A percentile compares a stretch with the other conserved stretches of the same genome.
Evolutionary conservation across 2,329 filamentous ascomycete genomes (phyloP).

Genomic region (Colletotrichum magnum): DNA sequence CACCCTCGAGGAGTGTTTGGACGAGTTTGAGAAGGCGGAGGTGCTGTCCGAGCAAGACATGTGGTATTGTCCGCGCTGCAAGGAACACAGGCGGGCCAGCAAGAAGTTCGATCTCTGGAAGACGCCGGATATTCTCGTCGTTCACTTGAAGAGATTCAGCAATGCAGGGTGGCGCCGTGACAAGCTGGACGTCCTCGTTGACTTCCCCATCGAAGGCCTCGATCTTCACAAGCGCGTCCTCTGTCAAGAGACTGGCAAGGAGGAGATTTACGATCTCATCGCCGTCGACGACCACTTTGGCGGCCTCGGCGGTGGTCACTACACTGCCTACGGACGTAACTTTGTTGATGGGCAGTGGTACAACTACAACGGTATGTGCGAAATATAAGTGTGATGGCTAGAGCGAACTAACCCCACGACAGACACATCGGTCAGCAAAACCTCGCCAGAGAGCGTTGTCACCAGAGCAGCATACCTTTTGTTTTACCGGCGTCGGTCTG

Average conservation of each 20-base stretch:
- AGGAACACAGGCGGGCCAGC: slow-evolving; percentile 90
- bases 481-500: slow-evolving; percentile 92
- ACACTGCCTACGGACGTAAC: slow-evolving; percentile 94
- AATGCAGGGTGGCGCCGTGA: slow-evolving; percentile 85
- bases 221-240: slow-evolving; percentile 87
- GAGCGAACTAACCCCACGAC: slow-evolving; percentile 56
- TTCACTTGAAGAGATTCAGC: slow-evolving; percentile 96
- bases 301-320: slow-evolving; percentile 93
- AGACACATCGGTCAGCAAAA: slow-evolving; percentile 82
- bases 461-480: slow-evolving; percentile 89
- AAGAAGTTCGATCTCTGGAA: slow-evolving; percentile 99
- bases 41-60: slow-evolving; percentile 95
- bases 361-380: slow-evolving; percentile 88
- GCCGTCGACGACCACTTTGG: slow-evolving; percentile 97
- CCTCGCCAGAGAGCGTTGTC: slow-evolving; percentile 74
- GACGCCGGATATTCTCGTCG: slow-evolving; percentile 92
- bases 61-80: slow-evolving; percentile 98
- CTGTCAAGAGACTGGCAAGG: slow-evolving; percentile 83
- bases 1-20: slow-evolving; percentile 89
- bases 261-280: slow-evolving; percentile 91
- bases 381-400: background rate
- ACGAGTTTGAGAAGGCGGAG: slow-evolving; percentile 95
- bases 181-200: slow-evolving; percentile 91
- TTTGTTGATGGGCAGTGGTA: slow-evolving; percentile 94
- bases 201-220: slow-evolving; percentile 90